Evolutionary conservation across 306 rosid species (phyloP).

Genomic region (Trifolium fragiferum): DNA sequence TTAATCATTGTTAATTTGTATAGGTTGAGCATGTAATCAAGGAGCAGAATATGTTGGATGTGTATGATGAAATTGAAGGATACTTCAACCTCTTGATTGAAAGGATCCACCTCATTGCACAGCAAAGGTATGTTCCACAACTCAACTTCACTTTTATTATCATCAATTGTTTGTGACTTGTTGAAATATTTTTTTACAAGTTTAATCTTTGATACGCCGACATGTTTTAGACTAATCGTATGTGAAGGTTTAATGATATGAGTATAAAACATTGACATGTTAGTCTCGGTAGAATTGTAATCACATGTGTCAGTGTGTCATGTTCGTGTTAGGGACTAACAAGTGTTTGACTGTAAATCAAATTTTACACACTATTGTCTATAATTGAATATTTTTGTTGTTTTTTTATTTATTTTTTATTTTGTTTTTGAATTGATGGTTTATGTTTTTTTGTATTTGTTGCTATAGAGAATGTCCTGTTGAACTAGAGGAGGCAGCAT

Average conservation of each 20-base stretch:
- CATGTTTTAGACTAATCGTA: background rate
- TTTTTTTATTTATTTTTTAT: too few species aligned
- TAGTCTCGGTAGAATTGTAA: too few species aligned
- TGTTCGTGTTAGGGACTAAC: too few species aligned
- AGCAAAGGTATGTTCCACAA: slow-evolving; percentile 57
- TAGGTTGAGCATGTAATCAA: slow-evolving; percentile 85
- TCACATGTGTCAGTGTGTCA: too few species aligned
- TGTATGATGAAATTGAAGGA: slow-evolving; percentile 69
- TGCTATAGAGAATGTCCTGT: slow-evolving; percentile 73
- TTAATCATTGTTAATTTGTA: background rate
- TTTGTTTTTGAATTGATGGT: background rate
- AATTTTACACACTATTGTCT: too few species aligned
- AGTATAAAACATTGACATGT: too few species aligned
- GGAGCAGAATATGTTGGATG: slow-evolving; percentile 84
- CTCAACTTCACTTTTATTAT: background rate
- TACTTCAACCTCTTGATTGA: slow-evolving; percentile 73
- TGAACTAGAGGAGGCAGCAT: slow-evolving; percentile 74
- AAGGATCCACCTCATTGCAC: slow-evolving; percentile 77
- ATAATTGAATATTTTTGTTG: too few species aligned
- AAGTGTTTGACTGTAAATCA: too few species aligned
- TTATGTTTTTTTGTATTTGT: background rate
- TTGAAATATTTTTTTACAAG: too few species aligned
- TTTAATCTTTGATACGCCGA: too few species aligned
- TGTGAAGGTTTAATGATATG: too few species aligned
- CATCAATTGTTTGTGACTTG: background rate